Percentiles rank a stretch among this genome's conserved stretches.
Conservation (phyloP, 2,329 filamentous ascomycete species). For the Acrodontium crateriforme region DNA sequence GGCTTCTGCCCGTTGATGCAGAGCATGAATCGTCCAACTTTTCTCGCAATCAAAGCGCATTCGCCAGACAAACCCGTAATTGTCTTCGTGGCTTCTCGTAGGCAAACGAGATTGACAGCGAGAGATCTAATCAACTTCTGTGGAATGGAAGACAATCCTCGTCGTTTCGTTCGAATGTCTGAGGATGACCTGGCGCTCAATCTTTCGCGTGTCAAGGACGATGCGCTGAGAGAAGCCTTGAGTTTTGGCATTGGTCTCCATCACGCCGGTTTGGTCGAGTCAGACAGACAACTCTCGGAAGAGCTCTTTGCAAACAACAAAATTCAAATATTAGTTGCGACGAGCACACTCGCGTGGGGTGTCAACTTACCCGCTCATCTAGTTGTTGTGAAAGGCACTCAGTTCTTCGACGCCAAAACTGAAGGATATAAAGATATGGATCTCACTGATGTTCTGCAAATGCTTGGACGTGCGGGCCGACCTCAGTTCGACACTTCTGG, state of each 20-base stretch:
- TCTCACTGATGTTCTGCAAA: conserved; percentile 91
- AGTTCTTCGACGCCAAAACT: conserved; percentile 95
- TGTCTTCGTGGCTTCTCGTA: conserved; percentile 89
- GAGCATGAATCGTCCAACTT: conserved; percentile 96
- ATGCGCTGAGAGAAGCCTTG: conserved; percentile 81
- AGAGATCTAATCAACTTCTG: conserved; percentile 96
- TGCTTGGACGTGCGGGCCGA: conserved; percentile 88
- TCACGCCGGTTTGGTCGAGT: conserved; percentile 91
- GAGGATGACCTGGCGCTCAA: conserved; percentile 88
- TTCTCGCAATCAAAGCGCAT: conserved; percentile 90
- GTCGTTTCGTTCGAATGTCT: conserved; percentile 83
- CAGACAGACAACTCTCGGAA: conserved; percentile 79
- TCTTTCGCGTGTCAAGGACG: conserved; percentile 81
- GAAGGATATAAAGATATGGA: conserved; percentile 99
- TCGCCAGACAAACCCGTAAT: conserved; percentile 95
- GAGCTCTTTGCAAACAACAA: conserved; percentile 96
- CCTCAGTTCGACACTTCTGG: conserved; percentile 94
- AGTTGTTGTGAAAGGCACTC: conserved; percentile 94
- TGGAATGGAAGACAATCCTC: conserved; percentile 95
- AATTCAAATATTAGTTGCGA: conserved; percentile 91
- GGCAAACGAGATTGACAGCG: conserved; percentile 87
- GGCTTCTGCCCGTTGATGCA: conserved; percentile 98
- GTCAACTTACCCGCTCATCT: conserved; percentile 94
- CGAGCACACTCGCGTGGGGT: conserved; percentile 93
- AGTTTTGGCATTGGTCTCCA: conserved; percentile 95